Evolutionary conservation across 2,329 filamentous ascomycete genomes (phyloP).

Genomic region (Apiospora kogelbergensis): DNA sequence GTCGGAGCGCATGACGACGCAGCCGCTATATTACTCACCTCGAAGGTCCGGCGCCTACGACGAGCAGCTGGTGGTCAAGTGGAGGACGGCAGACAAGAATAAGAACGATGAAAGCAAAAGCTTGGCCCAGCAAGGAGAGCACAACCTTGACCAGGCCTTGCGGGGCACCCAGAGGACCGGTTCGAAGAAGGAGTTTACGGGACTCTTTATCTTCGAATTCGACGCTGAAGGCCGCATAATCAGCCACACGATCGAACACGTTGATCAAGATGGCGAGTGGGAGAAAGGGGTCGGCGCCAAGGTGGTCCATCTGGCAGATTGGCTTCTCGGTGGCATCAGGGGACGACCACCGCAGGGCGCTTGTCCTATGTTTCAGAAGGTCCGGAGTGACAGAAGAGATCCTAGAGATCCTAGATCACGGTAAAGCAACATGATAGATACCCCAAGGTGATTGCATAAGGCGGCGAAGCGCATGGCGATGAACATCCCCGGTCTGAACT

Average conservation of each 20-base stretch:
- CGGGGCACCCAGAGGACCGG: constrained; percentile 48
- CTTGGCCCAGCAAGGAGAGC: constrained; percentile 28
- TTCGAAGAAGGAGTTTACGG: constrained; percentile 77
- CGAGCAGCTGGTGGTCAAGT: constrained; percentile 88
- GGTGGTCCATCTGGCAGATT: constrained; percentile 90
- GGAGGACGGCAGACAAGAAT: constrained; percentile 66
- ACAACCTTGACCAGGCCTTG: constrained; percentile 36
- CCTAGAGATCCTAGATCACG: neutral
- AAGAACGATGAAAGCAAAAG: constrained; percentile 34
- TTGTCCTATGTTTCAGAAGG: constrained; percentile 13
- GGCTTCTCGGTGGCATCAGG: constrained; percentile 78
- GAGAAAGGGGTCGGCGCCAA: constrained; percentile 78
- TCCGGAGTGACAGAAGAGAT: neutral
- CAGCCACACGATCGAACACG: constrained; percentile 92
- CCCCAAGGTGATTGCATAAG: neutral
- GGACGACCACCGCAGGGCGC: constrained; percentile 25
- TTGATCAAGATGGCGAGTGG: constrained; percentile 79
- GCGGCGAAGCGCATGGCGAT: neutral
- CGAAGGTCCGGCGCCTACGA: constrained; percentile 54
- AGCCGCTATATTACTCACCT: constrained; percentile 48
- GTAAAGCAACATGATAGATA: constrained; percentile 4
- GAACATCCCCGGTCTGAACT: neutral
- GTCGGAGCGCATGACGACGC: constrained; percentile 81
- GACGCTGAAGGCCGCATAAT: constrained; percentile 81
- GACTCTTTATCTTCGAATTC: constrained; percentile 94